Conservation (phyloP, 208 protist genomes). For the Trypanosoma scelopori region DNA sequence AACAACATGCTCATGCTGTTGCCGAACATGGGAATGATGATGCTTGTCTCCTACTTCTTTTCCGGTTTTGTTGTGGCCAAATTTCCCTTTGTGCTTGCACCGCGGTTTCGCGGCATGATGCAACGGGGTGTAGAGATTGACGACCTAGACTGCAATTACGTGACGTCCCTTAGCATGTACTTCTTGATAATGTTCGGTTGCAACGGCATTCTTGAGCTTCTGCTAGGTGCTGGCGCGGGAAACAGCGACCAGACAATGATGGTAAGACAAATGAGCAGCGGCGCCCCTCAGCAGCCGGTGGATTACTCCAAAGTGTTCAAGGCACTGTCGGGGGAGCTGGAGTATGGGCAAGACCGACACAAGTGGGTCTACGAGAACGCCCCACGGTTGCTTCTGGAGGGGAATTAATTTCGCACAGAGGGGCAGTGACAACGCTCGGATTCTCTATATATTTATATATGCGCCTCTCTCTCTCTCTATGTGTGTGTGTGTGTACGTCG, state of each 20-base stretch:
- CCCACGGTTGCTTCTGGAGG: conserved; percentile 57
- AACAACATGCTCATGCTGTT: conserved; percentile 93
- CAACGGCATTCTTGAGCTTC: conserved; percentile 90
- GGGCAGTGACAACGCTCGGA: not conserved
- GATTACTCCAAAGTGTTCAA: conserved; percentile 85
- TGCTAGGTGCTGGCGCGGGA: conserved; percentile 83
- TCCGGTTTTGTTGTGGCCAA: conserved; percentile 96
- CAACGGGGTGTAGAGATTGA: conserved; percentile 95
- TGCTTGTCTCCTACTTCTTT: conserved; percentile 96
- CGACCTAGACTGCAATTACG: conserved; percentile 94
- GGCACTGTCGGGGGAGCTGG: conserved; percentile 68
- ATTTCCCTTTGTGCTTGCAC: conserved; percentile 94
- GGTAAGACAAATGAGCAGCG: conserved; percentile 58
- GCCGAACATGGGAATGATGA: conserved; percentile 95
- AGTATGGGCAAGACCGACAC: conserved; percentile 68
- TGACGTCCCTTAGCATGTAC: conserved; percentile 95
- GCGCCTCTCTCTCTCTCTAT: too few relatives aligned
- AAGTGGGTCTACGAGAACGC: conserved; percentile 71
- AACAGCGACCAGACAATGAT: conserved; percentile 38
- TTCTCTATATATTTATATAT: too few relatives aligned
- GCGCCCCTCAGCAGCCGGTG: conserved; percentile 53
- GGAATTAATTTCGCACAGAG: conserved; percentile 9
- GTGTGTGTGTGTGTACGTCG: not conserved
- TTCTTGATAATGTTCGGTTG: conserved; percentile 95
- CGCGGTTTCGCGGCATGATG: conserved; percentile 93